Conservation (phyloP, 2,329 filamentous ascomycete species). For the Colletotrichum plurivorum region DNA sequence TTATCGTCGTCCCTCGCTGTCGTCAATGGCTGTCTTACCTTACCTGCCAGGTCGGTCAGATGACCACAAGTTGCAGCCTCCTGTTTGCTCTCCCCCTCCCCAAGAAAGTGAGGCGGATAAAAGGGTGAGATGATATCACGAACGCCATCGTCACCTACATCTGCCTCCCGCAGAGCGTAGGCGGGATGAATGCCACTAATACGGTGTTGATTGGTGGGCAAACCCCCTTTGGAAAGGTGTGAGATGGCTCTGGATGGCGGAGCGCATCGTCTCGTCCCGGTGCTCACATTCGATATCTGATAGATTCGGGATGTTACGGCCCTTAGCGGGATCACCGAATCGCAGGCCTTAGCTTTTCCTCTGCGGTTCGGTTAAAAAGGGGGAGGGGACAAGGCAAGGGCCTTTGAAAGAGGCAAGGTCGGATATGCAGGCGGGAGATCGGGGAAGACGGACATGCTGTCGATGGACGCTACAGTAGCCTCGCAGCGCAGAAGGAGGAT, state of each 20-base stretch:
- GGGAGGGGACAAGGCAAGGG: neutral
- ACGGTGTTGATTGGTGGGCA: slow-evolving; percentile 34
- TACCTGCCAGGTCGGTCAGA: slow-evolving; percentile 14
- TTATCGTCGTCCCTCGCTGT: neutral
- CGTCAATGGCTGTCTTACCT: slow-evolving; percentile 31
- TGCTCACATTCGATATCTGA: slow-evolving; percentile 36
- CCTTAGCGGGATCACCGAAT: slow-evolving; percentile 25
- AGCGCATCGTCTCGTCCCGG: slow-evolving; percentile 23
- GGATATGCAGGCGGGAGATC: slow-evolving; percentile 24
- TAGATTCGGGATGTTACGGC: slow-evolving; percentile 27
- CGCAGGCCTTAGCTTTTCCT: neutral
- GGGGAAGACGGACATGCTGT: slow-evolving; percentile 1
- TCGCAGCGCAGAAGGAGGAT: too few species aligned
- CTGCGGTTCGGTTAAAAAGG: too few species aligned
- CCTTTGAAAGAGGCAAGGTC: slow-evolving; percentile 12
- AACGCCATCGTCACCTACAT: slow-evolving; percentile 15
- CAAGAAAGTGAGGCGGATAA: slow-evolving; percentile 21
- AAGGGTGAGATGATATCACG: slow-evolving; percentile 39
- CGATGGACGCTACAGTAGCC: neutral
- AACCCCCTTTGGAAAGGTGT: neutral
- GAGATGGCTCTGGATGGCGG: slow-evolving; percentile 4
- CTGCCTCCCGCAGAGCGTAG: slow-evolving; percentile 1
- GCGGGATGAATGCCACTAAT: slow-evolving; percentile 36
- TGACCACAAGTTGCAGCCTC: slow-evolving; percentile 11
- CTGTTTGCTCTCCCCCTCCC: neutral